Evolutionary conservation across 345 rosid genomes (phyloP), one percentile per base, ranked within the genome.

Genomic region (Streptanthus diversifolius): DNA sequence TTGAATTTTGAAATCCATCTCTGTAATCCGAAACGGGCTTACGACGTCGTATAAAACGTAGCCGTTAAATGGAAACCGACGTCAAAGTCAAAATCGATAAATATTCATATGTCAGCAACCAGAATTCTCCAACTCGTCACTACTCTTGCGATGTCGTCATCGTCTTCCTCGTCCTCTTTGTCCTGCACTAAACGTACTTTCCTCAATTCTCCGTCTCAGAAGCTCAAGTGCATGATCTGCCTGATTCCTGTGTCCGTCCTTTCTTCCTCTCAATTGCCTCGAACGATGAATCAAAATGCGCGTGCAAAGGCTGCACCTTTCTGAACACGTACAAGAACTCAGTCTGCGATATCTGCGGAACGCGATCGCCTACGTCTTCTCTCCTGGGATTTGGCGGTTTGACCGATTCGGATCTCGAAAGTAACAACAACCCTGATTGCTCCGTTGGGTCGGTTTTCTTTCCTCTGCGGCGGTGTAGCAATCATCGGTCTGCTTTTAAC

Each of bases 291-390:
- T 72, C 86, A 4, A 83, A 80, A 39, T 95, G 99, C 98, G 52
- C 96, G 0, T 95, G 99, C 85, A 91, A 88, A 73, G 89, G 89
- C 15, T 95, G 99, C 81, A 91, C 99, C 67, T 91, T 88, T 75
- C 68, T 88, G 67, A 95, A 95, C 83, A 80, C 87, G 5, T 90
- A 85, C 79, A 87, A 81, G 79, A 90, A 82, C 75, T 54, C 80
- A 29, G 62, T 36, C 77, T 95, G 99, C 75, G 90, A 85, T 19
- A 74, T 90, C 44, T 95, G 98, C 37, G 86, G 82, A 52, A 80
- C 89, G 0, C 80, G 90, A 66, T 83, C 89, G 2, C 75, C 84
- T 2, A 18, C 73, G 13, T 77, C 80, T 61, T 82, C 83, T 36
- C 68, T 83, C 5, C 75, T 90, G 30, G 69, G 73, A 32, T 83